These are phyloP conservation scores for Hericium rajendrae DNA, from an alignment of 768 basidiomycete genomes.

Conservation along the genomic window DNA sequence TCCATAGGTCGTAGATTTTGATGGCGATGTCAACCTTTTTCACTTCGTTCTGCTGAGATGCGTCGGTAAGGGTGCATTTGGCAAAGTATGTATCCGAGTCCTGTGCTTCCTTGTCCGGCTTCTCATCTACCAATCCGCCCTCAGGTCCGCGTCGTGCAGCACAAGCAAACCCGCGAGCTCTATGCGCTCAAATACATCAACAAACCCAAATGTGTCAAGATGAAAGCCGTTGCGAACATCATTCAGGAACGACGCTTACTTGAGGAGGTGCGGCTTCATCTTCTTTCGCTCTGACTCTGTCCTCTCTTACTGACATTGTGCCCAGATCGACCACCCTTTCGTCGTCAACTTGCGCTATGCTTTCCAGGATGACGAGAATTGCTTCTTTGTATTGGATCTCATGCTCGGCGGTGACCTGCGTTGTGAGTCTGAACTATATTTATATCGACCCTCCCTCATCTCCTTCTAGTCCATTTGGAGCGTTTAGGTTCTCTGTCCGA, in stretches of 20 bases:
- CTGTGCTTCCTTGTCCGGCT: slow-evolving; percentile 10
- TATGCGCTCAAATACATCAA: slow-evolving; percentile 99
- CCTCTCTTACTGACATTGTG: slow-evolving; percentile 8
- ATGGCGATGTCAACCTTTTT: slow-evolving; percentile 92
- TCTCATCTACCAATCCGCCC: slow-evolving; percentile 2
- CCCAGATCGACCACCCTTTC: slow-evolving; percentile 88
- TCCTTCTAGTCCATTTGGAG: slow-evolving; percentile 71
- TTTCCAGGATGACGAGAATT: slow-evolving; percentile 97
- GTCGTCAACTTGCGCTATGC: slow-evolving; percentile 94
- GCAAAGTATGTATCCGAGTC: slow-evolving; percentile 56
- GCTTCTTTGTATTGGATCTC: slow-evolving; percentile 95
- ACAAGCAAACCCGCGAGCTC: slow-evolving; percentile 94
- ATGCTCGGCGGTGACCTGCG: slow-evolving; percentile 95
- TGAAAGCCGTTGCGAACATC: slow-evolving; percentile 97
- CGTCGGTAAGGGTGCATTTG: slow-evolving; percentile 98
- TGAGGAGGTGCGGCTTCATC: slow-evolving; percentile 64
- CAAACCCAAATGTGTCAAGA: slow-evolving; percentile 94
- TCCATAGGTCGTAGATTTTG: slow-evolving; percentile 83
- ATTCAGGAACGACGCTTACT: slow-evolving; percentile 91
- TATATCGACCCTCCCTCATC: slow-evolving; percentile 3
- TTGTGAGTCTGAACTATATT: slow-evolving; percentile 42
- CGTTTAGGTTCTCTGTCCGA: slow-evolving; percentile 67
- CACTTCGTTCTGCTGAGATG: slow-evolving; percentile 92
- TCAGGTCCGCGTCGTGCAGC: slow-evolving; percentile 97
- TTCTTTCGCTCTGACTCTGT: background rate